Evolutionary conservation across 2,329 filamentous ascomycete genomes (phyloP).

Genomic region (Colletotrichum orbiculare): DNA sequence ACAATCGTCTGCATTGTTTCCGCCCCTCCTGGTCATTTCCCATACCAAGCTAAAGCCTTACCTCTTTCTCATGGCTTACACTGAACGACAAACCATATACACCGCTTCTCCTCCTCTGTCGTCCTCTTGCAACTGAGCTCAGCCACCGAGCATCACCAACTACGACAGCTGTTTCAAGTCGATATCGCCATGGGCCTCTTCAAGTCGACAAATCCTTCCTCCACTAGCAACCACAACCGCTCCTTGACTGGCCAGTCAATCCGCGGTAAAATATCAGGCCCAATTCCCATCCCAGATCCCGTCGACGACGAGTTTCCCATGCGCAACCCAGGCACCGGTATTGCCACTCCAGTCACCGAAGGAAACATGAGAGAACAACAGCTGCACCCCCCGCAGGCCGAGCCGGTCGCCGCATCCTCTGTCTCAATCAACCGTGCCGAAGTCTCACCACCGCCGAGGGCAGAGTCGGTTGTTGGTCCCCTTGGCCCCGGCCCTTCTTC

Average conservation of each 20-base stretch:
- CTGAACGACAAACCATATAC: constrained; percentile 33
- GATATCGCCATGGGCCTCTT: constrained; percentile 53
- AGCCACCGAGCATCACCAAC: constrained; percentile 21
- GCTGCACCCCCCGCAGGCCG: constrained; percentile 32
- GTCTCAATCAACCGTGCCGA: constrained; percentile 27
- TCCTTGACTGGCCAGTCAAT: constrained; percentile 58
- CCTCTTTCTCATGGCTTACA: constrained; percentile 30
- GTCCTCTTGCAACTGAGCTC: constrained; percentile 17
- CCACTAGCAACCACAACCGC: constrained; percentile 47
- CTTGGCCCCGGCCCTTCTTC: constrained; percentile 24
- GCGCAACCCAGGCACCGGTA: constrained; percentile 52
- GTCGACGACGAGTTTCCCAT: constrained; percentile 67
- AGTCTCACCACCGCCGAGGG: constrained; percentile 19
- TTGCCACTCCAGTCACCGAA: constrained; percentile 46
- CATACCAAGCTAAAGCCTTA: not conserved
- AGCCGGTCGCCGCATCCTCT: constrained; percentile 12
- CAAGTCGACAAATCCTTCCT: constrained; percentile 52
- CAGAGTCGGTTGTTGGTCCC: constrained; percentile 25
- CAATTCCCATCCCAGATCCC: constrained; percentile 64
- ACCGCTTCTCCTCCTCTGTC: constrained; percentile 20
- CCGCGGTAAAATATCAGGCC: constrained; percentile 70
- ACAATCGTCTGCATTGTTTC: constrained; percentile 20
- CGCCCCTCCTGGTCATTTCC: constrained; percentile 22
- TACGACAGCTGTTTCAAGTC: constrained; percentile 5
- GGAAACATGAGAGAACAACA: constrained; percentile 39